These are phyloP conservation scores for Phoenix roebelenii DNA, from an alignment of 176 grass and related monocot genomes.

Conservation along the genomic window DNA sequence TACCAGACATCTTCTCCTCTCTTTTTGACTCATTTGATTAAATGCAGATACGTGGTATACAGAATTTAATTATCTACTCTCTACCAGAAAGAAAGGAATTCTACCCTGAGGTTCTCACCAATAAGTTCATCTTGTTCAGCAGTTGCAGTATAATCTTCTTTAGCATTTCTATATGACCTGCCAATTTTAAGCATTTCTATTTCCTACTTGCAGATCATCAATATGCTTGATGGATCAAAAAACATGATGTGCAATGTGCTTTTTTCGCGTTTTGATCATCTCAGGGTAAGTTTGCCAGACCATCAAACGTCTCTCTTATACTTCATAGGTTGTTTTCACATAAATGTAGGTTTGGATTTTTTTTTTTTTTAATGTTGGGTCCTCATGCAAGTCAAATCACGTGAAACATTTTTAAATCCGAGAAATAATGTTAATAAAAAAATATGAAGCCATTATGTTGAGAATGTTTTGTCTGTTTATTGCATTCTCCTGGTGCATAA, in stretches of 20 bases:
- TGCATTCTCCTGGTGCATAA: too few species aligned
- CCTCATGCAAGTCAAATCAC: too few species aligned
- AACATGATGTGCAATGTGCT: conserved; percentile 59
- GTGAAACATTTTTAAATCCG: too few species aligned
- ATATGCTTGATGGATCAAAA: conserved; percentile 69
- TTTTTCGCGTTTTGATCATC: conserved; percentile 66
- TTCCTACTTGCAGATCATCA: conserved; percentile 57
- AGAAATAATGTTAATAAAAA: too few species aligned
- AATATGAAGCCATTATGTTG: too few species aligned
- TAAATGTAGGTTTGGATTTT: too few species aligned
- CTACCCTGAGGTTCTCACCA: conserved; percentile 70
- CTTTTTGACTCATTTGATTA: background rate
- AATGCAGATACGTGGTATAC: conserved; percentile 67
- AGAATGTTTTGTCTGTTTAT: too few species aligned
- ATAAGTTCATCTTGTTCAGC: background rate
- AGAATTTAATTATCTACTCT: conserved; percentile 80
- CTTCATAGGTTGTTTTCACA: too few species aligned
- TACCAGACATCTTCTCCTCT: too few species aligned
- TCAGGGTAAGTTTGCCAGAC: conserved; percentile 40
- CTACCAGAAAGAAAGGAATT: conserved; percentile 79
- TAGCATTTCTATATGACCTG: background rate
- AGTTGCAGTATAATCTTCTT: background rate
- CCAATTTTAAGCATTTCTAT: background rate
- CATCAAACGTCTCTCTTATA: too few species aligned
- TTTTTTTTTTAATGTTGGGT: too few species aligned